Conservation (phyloP, 2,329 filamentous ascomycete genomes). For the Pseudocercospora ulei region DNA sequence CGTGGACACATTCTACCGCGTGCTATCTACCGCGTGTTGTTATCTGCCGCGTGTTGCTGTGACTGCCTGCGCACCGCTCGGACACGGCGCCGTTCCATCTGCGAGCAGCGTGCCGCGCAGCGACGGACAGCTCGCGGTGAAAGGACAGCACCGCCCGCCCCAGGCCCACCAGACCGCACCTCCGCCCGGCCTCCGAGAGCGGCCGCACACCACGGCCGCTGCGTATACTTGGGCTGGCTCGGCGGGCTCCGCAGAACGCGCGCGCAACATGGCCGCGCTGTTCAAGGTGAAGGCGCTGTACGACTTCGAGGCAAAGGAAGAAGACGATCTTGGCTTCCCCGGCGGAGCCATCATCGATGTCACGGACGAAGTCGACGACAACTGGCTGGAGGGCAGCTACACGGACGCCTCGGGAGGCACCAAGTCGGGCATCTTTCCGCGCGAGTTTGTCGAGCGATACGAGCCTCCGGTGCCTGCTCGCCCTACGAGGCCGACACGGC, state of each 20-base stretch:
- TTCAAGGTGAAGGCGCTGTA: slow-evolving; percentile 96
- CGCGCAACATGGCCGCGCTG: slow-evolving; percentile 36
- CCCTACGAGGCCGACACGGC: slow-evolving; percentile 59
- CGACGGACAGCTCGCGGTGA: no score
- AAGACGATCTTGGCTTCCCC: slow-evolving; percentile 84
- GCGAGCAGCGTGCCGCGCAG: no score
- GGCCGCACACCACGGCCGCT: slow-evolving; percentile 3
- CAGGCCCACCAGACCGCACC: slow-evolving; percentile 3
- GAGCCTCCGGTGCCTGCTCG: slow-evolving; percentile 84
- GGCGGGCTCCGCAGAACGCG: slow-evolving; percentile 5
- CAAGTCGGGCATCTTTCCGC: slow-evolving; percentile 80
- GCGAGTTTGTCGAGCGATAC: slow-evolving; percentile 95
- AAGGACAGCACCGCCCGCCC: neutral
- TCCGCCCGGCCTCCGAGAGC: slow-evolving; percentile 1
- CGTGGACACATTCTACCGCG: no score
- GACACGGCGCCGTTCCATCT: neutral
- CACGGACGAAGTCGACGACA: slow-evolving; percentile 79
- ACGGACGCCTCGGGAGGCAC: slow-evolving; percentile 62
- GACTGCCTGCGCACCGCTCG: slow-evolving; percentile 1
- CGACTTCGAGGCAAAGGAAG: slow-evolving; percentile 85
- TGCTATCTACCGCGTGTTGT: no score
- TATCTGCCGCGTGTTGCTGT: slow-evolving; percentile 4
- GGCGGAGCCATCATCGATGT: slow-evolving; percentile 87
- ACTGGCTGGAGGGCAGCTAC: slow-evolving; percentile 91
- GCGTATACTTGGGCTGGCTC: slow-evolving; percentile 6